A percentile compares a stretch with the other conserved stretches of the same genome.
Evolutionary conservation across 2,329 filamentous ascomycete genomes (phyloP).

Genomic region (Cladophialophora exuberans): DNA sequence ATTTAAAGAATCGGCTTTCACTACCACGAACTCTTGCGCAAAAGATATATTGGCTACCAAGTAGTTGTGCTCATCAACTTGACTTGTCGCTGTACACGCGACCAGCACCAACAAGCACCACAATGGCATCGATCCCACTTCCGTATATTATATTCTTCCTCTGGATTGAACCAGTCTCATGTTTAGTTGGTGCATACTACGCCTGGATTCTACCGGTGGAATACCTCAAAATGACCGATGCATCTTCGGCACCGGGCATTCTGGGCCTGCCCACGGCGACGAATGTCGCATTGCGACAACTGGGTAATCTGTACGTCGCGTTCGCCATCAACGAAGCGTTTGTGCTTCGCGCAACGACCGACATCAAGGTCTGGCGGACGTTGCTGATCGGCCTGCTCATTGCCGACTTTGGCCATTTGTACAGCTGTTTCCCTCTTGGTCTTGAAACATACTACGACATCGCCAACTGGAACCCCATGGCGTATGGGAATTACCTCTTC

Average conservation of each 20-base stretch:
- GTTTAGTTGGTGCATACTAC: conserved; percentile 57
- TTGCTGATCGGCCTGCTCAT: conserved; percentile 70
- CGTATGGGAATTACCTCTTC: conserved; percentile 70
- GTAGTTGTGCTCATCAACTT: neutral
- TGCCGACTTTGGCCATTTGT: conserved; percentile 77
- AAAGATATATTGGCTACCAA: too few relatives aligned
- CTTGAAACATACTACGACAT: conserved; percentile 66
- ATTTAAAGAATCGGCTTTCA: too few relatives aligned
- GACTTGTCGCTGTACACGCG: conserved; percentile 1
- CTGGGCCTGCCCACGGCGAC: conserved; percentile 60
- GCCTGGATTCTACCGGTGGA: conserved; percentile 54
- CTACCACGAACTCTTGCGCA: neutral
- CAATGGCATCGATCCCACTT: conserved; percentile 58
- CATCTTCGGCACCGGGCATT: conserved; percentile 51
- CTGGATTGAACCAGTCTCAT: conserved; percentile 66
- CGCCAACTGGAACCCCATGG: conserved; percentile 66
- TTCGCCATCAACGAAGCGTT: conserved; percentile 78
- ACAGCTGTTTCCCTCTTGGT: conserved; percentile 65
- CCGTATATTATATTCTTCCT: conserved; percentile 75
- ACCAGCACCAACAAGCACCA: conserved; percentile 8
- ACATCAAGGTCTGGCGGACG: conserved; percentile 70
- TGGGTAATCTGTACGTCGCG: conserved; percentile 77
- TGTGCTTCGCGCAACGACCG: conserved; percentile 69
- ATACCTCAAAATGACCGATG: conserved; percentile 69
- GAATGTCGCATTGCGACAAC: conserved; percentile 70